Evolutionary conservation across 2,329 filamentous ascomycete genomes (phyloP).

Genomic region (Madurella fahalii): DNA sequence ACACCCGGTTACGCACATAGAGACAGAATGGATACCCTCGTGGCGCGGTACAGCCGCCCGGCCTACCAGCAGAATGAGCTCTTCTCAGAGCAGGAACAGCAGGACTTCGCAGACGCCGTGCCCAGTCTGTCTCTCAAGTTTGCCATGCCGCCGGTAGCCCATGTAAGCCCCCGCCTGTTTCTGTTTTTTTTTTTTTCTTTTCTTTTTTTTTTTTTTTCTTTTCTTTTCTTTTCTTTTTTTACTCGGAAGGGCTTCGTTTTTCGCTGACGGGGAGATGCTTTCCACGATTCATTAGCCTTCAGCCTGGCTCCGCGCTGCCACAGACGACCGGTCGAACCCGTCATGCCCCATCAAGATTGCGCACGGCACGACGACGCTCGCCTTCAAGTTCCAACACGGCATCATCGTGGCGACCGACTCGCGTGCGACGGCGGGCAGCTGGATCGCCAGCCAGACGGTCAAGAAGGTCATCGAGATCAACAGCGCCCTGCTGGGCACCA

Average conservation of each 20-base stretch:
- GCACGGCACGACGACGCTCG: conserved; percentile 95
- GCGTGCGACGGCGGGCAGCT: conserved; percentile 93
- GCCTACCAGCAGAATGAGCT: conserved; percentile 68
- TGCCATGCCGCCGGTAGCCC: conserved; percentile 85
- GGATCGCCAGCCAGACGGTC: conserved; percentile 99
- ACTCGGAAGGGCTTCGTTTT: neutral
- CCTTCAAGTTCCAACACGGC: conserved; percentile 96
- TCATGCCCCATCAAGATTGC: conserved; percentile 98
- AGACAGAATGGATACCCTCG: conserved; percentile 77
- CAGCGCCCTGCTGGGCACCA: conserved; percentile 86
- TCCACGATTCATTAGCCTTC: conserved; percentile 57
- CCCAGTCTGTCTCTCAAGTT: conserved; percentile 87
- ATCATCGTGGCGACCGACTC: conserved; percentile 99
- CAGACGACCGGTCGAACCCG: conserved; percentile 95
- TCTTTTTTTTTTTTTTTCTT: too few relatives aligned
- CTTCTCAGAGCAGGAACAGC: conserved; percentile 66
- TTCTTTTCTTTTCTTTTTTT: too few relatives aligned
- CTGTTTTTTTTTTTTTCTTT: neutral
- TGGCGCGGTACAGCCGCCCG: conserved; percentile 84
- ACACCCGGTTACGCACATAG: neutral
- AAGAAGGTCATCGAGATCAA: conserved; percentile 99
- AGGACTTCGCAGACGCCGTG: conserved; percentile 65
- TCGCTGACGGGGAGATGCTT: neutral
- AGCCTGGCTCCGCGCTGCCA: conserved; percentile 92
- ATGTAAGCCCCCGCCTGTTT: conserved; percentile 53